Conservation (phyloP, 2,329 filamentous ascomycete genomes). For the Blastomyces gilchristii region DNA sequence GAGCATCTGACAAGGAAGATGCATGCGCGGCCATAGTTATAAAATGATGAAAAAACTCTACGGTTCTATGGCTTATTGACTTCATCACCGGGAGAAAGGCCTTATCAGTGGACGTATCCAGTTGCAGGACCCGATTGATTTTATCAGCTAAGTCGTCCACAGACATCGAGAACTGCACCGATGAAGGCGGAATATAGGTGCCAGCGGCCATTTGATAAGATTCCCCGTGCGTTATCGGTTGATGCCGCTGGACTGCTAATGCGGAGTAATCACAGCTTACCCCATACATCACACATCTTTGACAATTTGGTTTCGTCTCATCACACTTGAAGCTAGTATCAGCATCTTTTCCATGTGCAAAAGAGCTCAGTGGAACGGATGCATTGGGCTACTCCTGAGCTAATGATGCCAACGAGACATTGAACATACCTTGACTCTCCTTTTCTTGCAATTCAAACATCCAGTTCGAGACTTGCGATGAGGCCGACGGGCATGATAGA, state of each 20-base stretch:
- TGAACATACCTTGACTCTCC: constrained; percentile 26
- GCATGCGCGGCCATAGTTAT: constrained; percentile 16
- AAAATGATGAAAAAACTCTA: constrained; percentile 25
- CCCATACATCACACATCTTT: constrained; percentile 24
- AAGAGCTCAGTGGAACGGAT: not conserved
- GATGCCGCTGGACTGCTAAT: constrained; percentile 2
- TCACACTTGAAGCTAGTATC: constrained; percentile 22
- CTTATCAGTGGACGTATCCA: constrained; percentile 5
- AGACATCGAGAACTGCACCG: constrained; percentile 9
- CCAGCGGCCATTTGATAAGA: not conserved
- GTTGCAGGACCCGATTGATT: constrained; percentile 20
- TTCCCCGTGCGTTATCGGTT: too few species aligned
- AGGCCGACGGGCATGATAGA: constrained; percentile 23
- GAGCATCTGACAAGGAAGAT: constrained; percentile 13
- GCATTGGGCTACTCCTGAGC: not conserved
- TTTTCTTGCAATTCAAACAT: constrained; percentile 27
- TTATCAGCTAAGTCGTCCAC: constrained; percentile 11
- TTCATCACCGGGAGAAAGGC: constrained; percentile 2
- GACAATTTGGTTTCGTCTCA: constrained; percentile 26
- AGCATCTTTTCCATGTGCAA: not conserved
- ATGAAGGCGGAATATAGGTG: not conserved
- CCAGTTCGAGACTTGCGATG: constrained; percentile 30
- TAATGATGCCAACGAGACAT: not conserved
- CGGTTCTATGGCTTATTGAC: constrained; percentile 5
- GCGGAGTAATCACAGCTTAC: constrained; percentile 23